These are phyloP conservation scores for Teratosphaeriaceae sp. DNA, from an alignment of 2,329 filamentous ascomycete genomes.

Conservation along the genomic window DNA sequence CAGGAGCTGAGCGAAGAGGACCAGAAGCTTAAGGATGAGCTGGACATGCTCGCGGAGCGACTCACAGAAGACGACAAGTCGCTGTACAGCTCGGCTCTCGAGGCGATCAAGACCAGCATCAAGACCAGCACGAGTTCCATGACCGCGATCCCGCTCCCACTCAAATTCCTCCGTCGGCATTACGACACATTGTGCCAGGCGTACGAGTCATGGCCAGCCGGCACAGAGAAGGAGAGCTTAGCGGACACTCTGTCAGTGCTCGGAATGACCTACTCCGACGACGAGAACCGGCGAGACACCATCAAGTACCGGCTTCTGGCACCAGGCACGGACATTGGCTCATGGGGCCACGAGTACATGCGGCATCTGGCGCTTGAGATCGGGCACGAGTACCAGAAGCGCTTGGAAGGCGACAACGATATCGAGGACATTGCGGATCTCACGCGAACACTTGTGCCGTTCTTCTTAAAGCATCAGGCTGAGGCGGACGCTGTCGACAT, in stretches of 20 bases:
- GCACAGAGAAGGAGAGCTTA: constrained; percentile 79
- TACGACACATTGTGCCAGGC: constrained; percentile 83
- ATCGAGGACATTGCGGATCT: constrained; percentile 80
- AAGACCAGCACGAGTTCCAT: constrained; percentile 99
- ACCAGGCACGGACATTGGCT: constrained; percentile 84
- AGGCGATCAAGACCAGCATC: constrained; percentile 97
- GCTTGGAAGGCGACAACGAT: constrained; percentile 76
- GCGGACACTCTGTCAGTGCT: constrained; percentile 96
- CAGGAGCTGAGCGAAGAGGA: constrained; percentile 98
- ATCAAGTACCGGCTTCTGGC: constrained; percentile 91
- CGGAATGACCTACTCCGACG: constrained; percentile 90
- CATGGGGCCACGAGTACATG: constrained; percentile 98
- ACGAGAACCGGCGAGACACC: constrained; percentile 92
- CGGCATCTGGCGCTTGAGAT: constrained; percentile 93
- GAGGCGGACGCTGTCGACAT: constrained; percentile 97
- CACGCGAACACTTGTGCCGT: constrained; percentile 76
- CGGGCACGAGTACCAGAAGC: constrained; percentile 85
- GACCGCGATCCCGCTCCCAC: constrained; percentile 96
- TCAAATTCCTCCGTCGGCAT: constrained; percentile 96
- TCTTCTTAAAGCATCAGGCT: constrained; percentile 95
- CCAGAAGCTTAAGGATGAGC: constrained; percentile 94
- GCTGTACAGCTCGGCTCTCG: constrained; percentile 86
- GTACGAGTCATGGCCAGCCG: constrained; percentile 81
- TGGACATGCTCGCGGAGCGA: constrained; percentile 96
- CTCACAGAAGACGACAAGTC: constrained; percentile 80